Evolutionary conservation across 768 basidiomycete genomes (phyloP), one percentile per base, ranked within the genome.

Genomic region (Cystobasidium onofrii): DNA sequence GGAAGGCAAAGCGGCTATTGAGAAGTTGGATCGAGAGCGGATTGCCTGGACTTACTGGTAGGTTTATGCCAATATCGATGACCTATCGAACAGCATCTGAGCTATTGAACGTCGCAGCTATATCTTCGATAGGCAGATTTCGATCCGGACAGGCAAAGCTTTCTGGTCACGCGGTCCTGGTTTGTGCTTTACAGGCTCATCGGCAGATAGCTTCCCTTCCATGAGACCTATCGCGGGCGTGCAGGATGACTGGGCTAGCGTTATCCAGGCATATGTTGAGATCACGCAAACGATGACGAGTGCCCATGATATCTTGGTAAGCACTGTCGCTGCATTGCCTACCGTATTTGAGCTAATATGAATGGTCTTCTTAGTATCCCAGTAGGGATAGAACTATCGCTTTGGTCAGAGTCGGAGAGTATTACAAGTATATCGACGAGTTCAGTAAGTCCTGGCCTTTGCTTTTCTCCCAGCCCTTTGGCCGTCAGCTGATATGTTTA

Each of bases 111-210:
- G 10, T n/a, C n/a, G 33, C 33, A 60, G 57, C 75, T 77, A 77
- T 52, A 57, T 77, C 1, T 77, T 77, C 64, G 74, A 73, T 50
- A 54, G 72, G 0, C 77, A 78, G 34, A 76, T 76, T 50, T 75
- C 74, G 1, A 74, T 78, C 20, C 64, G 76, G 1, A 74, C 76
- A 10, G 77, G 77, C 31, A 76, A 76, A 23, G 77, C 77, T 7
- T 78, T 78, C 73, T 78, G 77, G 76, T 65, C 61, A 17, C 72
- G 76, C 4, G 76, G 77, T 6, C 74, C 76, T 6, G 74, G 76
- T 13, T 64, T 76, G 1, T 77, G 76, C 62, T 64, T 75, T 46
- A 39, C 74, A 3, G 25, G 54, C 6, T 55, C 57, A 18, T 60
- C 61, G 10, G 17, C 33, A 43, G 55, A 70, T 36, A 78, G 76